phyloP scores from a whole-genome alignment of 1,284 basidiomycete species.

The Farysia itapuensis region DNA sequence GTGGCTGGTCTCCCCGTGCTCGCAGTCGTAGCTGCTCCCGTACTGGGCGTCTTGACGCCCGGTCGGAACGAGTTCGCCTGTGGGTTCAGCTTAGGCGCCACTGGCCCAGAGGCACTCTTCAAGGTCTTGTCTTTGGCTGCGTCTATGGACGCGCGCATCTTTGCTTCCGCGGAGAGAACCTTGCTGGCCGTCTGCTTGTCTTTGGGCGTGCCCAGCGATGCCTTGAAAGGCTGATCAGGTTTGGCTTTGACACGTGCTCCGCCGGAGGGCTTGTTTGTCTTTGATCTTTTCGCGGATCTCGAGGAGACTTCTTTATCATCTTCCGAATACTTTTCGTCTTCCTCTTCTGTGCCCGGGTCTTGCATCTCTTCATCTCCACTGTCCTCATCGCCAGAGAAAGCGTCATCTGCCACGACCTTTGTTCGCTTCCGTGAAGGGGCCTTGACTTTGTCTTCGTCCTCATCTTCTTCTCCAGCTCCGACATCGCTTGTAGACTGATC shows the following conservation, averaged over 20 bases:
- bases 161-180: conserved; percentile 18
- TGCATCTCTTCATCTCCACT: conserved; percentile 1
- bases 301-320: not conserved
- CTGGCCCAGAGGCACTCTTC: conserved; percentile 1
- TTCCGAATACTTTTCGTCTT: not conserved
- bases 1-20: conserved; percentile 4
- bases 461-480: not conserved
- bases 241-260: too few relatives aligned
- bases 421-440: not conserved
- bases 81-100: conserved; percentile 20
- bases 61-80: conserved; percentile 24
- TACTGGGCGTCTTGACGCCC: not conserved
- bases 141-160: conserved; percentile 32
- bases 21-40: conserved; percentile 8
- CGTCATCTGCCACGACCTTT: not conserved
- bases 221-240: too few relatives aligned
- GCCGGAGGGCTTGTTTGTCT: not conserved
- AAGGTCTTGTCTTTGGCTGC: conserved; percentile 23
- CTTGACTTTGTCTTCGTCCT: not conserved
- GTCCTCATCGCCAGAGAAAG: not conserved
- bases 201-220: too few relatives aligned
- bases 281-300: not conserved
- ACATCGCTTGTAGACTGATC: not conserved
- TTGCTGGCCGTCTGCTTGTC: too few relatives aligned
- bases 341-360: not conserved